A percentile compares a stretch with the other conserved stretches of the same genome.
Evolutionary conservation across 2,329 filamentous ascomycete species (phyloP).

Genomic region (Claviceps sp.): DNA sequence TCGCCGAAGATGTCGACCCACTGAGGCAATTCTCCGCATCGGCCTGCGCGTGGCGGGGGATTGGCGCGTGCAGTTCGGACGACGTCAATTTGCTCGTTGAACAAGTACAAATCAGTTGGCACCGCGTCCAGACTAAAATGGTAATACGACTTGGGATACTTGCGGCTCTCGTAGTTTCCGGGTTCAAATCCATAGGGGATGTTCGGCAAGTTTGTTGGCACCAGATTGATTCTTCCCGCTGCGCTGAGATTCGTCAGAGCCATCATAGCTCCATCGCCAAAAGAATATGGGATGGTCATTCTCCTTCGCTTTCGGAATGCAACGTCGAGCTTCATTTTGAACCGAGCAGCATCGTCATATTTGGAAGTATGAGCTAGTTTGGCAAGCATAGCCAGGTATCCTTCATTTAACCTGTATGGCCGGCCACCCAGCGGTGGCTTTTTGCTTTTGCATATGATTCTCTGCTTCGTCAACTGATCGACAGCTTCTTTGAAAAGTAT

Average conservation of each 20-base stretch:
- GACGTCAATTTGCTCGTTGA: conserved; percentile 35
- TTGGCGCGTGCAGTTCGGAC: conserved; percentile 20
- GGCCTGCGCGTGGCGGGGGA: conserved; percentile 29
- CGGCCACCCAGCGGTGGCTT: conserved; percentile 43
- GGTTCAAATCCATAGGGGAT: conserved; percentile 60
- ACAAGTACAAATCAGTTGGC: conserved; percentile 51
- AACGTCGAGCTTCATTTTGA: conserved; percentile 47
- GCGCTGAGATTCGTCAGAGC: conserved; percentile 54
- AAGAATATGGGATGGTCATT: conserved; percentile 39
- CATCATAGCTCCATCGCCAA: conserved; percentile 53
- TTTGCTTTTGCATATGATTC: conserved; percentile 47
- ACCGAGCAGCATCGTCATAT: conserved; percentile 42
- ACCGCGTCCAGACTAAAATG: conserved; percentile 48
- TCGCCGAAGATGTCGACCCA: conserved; percentile 60
- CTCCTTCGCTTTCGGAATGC: conserved; percentile 31
- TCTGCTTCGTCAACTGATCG: conserved; percentile 32
- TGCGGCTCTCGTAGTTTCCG: conserved; percentile 57
- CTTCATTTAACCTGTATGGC: conserved; percentile 49
- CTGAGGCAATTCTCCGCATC: conserved; percentile 44
- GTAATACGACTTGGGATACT: conserved; percentile 51
- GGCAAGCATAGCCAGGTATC: conserved; percentile 41
- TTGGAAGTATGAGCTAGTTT: conserved; percentile 42
- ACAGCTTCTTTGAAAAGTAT: conserved; percentile 34
- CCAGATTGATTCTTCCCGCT: conserved; percentile 39
- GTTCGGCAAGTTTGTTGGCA: conserved; percentile 40